Evolutionary conservation across 108 stramenopile species (phyloP), one percentile per base, ranked within the genome.

Genomic region (Pseudonitzschia multiseries): DNA sequence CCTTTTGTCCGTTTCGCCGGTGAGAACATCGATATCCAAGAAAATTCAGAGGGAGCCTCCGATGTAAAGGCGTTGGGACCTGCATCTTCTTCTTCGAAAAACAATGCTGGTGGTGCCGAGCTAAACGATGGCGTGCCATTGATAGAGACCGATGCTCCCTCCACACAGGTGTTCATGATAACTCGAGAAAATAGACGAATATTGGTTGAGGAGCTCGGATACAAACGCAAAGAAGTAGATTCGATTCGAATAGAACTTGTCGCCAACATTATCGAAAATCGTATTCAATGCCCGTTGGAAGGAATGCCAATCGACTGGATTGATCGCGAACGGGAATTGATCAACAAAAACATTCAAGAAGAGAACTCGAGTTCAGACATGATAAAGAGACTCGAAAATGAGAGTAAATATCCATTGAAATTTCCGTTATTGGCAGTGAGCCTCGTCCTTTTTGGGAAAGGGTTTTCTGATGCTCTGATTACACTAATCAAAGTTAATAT

Each of bases 401-500:
- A 78, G 43, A 67, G 54, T 56, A 72, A 73, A 78, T 78, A 73
- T 73, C 77, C 77, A 26, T 46, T 78, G 24, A 78, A 78, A 57
- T 78, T 78, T n/a, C 77, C 77, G 14, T 72, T 78, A 51, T 44
- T 78, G 62, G 77, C 31, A 15, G 44, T 78, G 4, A 70, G 77
- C 27, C 56, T 63, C 22, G 42, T 78, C 31, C 65, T 78, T 14
- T 78, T 78, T 59, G 77, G 77, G 5, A 78, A 78, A 66, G 77
- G 77, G 4, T 73, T 78, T 65, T 53, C 56, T 17, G 77, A 78
- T 73, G 77, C 77, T 17, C 12, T 78, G 43, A 73, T 78, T 56
- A 78, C 77, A 27, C 22, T 78, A 21, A 78, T 78, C 63, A 78
- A 78, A 63, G 77, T 78, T 1, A 78, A 73, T 28, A 72, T 73